Conservation (phyloP, 306 rosid species). For the Astragalus membranaceus region DNA sequence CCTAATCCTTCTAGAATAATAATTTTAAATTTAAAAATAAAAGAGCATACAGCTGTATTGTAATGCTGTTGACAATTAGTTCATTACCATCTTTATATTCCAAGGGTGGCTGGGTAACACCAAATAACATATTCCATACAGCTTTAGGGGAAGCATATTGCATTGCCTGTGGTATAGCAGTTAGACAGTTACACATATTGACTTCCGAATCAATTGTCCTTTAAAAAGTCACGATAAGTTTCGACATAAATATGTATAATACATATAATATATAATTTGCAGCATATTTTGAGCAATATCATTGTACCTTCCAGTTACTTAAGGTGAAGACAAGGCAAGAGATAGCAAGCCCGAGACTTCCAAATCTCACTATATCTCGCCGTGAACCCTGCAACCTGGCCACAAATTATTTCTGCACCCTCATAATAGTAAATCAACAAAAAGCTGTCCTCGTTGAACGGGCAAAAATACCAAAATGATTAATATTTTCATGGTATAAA, state of each 20-base stretch:
- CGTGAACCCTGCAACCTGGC: conserved; percentile 96
- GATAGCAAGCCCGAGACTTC: conserved; percentile 85
- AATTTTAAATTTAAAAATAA: too few relatives aligned
- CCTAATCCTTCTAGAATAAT: too few relatives aligned
- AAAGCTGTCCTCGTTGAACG: conserved; percentile 8
- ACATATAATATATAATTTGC: too few relatives aligned
- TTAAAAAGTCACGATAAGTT: background rate
- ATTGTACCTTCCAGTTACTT: conserved; percentile 80
- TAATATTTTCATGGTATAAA: conserved; percentile 11
- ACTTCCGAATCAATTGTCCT: background rate
- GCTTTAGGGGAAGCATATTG: conserved; percentile 93
- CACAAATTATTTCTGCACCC: conserved; percentile 64
- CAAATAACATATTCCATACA: conserved; percentile 78
- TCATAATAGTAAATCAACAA: conserved; percentile 32
- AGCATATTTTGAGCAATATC: conserved; percentile 16
- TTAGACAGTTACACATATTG: background rate
- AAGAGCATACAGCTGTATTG: too few relatives aligned
- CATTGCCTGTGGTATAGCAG: conserved; percentile 61
- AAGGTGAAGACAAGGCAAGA: conserved; percentile 74
- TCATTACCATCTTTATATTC: conserved; percentile 47
- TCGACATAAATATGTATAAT: too few relatives aligned
- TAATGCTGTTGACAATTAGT: background rate
- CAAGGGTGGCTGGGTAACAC: conserved; percentile 61
- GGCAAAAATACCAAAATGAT: background rate
- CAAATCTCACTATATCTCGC: conserved; percentile 80